A percentile compares a stretch with the other conserved stretches of the same genome.
These are phyloP conservation scores for Forsythia viridissima DNA, from an alignment of 257 asterid species.

Conservation along the genomic window DNA sequence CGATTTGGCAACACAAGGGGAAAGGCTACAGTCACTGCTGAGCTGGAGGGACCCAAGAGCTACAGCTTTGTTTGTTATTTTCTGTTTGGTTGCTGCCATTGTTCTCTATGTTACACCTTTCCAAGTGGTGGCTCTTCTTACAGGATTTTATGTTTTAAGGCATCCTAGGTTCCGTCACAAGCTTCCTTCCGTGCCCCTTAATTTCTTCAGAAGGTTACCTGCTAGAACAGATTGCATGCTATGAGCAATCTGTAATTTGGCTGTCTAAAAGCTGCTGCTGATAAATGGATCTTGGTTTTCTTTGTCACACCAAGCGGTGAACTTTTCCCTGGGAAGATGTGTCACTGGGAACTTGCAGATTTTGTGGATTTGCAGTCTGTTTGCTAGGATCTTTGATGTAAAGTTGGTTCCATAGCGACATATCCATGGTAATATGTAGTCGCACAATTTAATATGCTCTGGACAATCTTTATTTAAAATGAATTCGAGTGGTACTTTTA, in stretches of 20 bases:
- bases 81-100: conserved; percentile 42
- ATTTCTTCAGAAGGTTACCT: conserved; percentile 54
- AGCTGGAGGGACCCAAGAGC: conserved; percentile 69
- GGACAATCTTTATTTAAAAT: conserved; percentile 11
- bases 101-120: conserved; percentile 53
- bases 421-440: conserved; percentile 30
- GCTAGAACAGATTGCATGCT: conserved; percentile 58
- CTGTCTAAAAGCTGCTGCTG: conserved; percentile 18
- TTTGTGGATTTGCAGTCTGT: conserved; percentile 32
- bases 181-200: conserved; percentile 49
- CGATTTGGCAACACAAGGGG: conserved; percentile 60
- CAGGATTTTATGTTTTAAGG: conserved; percentile 44
- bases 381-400: conserved; percentile 26
- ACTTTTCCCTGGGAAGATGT: conserved; percentile 24
- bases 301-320: conserved; percentile 24
- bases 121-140: conserved; percentile 41
- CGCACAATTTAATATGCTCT: conserved; percentile 33
- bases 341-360: conserved; percentile 31
- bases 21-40: conserved; percentile 46
- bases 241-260: conserved; percentile 20
- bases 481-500: background rate
- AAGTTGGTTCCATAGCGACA: conserved; percentile 23
- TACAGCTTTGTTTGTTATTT: conserved; percentile 44
- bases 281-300: conserved; percentile 17
- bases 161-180: conserved; percentile 55